These are phyloP conservation scores for Chytriomyces sp. DNA, from an alignment of 192 early-diverging fungal species.

Conservation along the genomic window DNA sequence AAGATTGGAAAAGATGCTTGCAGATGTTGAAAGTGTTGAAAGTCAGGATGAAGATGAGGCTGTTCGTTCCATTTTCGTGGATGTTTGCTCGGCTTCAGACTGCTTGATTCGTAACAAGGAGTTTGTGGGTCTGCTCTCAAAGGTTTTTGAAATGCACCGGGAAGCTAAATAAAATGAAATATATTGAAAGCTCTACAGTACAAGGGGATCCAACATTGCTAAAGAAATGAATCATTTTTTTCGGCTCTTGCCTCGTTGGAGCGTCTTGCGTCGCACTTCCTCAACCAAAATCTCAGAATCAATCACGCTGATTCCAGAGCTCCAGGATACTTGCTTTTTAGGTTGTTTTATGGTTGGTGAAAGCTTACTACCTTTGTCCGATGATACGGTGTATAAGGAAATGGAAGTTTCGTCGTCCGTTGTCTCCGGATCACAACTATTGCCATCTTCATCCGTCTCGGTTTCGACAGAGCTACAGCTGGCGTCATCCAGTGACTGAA, in stretches of 20 bases:
- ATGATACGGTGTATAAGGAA: neutral
- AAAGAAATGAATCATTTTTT: too few species aligned
- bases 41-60: neutral
- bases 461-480: neutral
- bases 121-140: slow-evolving; percentile 57
- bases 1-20: slow-evolving; percentile 31
- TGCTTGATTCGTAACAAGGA: slow-evolving; percentile 58
- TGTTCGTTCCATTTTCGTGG: slow-evolving; percentile 41
- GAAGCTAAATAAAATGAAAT: slow-evolving; percentile 18
- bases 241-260: neutral
- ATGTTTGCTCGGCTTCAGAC: slow-evolving; percentile 58
- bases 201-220: too few species aligned
- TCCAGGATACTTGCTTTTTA: neutral
- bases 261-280: neutral
- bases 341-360: neutral
- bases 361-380: neutral
- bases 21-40: neutral
- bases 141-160: slow-evolving; percentile 58
- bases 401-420: neutral
- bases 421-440: neutral
- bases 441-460: neutral
- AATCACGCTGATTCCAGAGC: neutral
- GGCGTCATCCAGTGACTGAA: neutral
- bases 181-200: too few species aligned
- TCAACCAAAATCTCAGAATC: neutral